A percentile compares a stretch with the other conserved stretches of the same genome.
These are phyloP conservation scores for Globisporangium lucens DNA, from an alignment of 352 stramenopile genomes.

Conservation along the genomic window DNA sequence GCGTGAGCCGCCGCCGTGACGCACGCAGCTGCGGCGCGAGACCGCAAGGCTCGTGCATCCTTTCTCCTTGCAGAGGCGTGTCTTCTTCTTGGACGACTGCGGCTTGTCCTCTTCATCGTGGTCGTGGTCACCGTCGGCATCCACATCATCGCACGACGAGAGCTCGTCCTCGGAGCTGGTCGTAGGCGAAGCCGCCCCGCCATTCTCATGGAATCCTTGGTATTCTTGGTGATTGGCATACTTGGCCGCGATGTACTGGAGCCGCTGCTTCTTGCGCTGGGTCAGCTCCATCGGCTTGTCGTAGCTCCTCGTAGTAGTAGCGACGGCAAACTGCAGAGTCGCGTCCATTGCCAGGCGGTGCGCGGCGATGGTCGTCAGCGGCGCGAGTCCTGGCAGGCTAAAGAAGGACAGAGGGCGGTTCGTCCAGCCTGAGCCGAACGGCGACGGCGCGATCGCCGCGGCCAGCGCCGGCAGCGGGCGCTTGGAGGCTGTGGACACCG, in stretches of 20 bases:
- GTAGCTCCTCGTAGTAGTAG: not conserved
- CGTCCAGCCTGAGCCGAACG: not conserved
- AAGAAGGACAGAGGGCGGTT: not conserved
- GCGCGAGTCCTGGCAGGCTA: not conserved
- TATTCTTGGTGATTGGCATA: conserved; percentile 3
- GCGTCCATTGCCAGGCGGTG: conserved; percentile 1
- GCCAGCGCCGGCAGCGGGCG: conserved; percentile 9
- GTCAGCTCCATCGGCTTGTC: not conserved
- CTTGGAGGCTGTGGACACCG: not conserved
- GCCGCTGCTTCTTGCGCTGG: conserved; percentile 7
- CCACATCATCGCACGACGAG: conserved; percentile 15
- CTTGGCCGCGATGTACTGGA: not conserved
- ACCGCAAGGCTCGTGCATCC: conserved; percentile 36
- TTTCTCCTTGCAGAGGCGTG: conserved; percentile 31
- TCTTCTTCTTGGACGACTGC: conserved; percentile 32
- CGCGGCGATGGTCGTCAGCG: conserved; percentile 12
- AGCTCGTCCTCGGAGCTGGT: conserved; percentile 15
- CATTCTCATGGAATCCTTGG: conserved; percentile 5
- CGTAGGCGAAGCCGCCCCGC: conserved; percentile 19
- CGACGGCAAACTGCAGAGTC: not conserved
- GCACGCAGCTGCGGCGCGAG: conserved; percentile 34
- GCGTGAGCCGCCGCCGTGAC: conserved; percentile 37
- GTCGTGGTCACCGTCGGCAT: conserved; percentile 18
- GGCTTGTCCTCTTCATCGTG: conserved; percentile 18
- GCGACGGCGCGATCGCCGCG: conserved; percentile 7